These are phyloP conservation scores for Eutrema yunnanense DNA, from an alignment of 345 rosid genomes.

Conservation along the genomic window DNA sequence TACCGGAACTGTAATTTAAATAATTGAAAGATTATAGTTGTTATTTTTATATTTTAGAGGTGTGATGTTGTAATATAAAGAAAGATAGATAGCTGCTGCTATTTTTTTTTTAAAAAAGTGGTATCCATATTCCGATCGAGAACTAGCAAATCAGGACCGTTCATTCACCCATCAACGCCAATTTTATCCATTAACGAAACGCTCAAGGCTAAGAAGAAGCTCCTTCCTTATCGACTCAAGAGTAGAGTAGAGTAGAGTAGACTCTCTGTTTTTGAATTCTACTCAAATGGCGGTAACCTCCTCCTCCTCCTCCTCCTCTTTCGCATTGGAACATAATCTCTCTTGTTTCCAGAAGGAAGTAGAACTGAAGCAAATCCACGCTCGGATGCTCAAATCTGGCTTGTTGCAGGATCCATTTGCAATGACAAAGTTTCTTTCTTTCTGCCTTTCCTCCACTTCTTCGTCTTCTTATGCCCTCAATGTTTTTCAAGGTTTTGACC, in stretches of 20 bases:
- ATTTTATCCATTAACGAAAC: slow-evolving; percentile 3
- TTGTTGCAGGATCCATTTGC: slow-evolving; percentile 30
- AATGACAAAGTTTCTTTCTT: slow-evolving; percentile 40
- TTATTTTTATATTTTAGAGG: too few relatives aligned
- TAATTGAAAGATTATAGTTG: too few relatives aligned
- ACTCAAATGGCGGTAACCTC: slow-evolving; percentile 7
- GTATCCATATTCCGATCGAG: background rate
- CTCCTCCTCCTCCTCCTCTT: background rate
- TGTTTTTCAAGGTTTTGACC: slow-evolving; percentile 34
- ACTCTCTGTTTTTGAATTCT: background rate
- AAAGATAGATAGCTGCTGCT: too few relatives aligned
- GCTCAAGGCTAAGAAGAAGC: background rate
- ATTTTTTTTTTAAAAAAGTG: too few relatives aligned
- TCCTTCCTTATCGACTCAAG: background rate
- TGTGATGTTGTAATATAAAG: too few relatives aligned
- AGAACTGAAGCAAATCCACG: slow-evolving; percentile 56
- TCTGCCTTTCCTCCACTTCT: slow-evolving; percentile 32
- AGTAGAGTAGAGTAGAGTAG: background rate
- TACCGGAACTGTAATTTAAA: background rate
- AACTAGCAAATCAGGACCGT: background rate
- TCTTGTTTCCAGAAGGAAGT: slow-evolving; percentile 38
- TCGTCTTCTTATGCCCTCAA: slow-evolving; percentile 41
- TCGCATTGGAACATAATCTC: slow-evolving; percentile 14
- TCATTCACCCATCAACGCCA: background rate
- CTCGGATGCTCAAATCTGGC: slow-evolving; percentile 53